Evolutionary conservation across 225 moss, liverwort and hornwort genomes (phyloP), one percentile per base, ranked within the genome.

Genomic region (Marchantia polymorpha): DNA sequence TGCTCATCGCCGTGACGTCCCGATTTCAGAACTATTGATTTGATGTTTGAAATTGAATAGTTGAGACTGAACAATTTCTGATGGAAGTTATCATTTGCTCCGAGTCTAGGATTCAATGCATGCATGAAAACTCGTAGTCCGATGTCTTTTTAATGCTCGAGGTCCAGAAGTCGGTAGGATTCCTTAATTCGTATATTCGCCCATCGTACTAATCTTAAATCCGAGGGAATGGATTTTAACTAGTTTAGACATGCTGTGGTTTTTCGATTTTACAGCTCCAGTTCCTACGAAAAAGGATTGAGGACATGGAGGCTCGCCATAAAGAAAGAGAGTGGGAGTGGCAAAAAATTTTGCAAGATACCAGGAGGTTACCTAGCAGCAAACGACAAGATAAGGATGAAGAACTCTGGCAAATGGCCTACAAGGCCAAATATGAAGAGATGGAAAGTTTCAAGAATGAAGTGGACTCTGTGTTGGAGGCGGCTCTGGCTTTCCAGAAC

Each of bases 231-330:
- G 53, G 74, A 8, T 49, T 12, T 0, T 27, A 0, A 27, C 53
- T 47, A 39, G 76, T 60, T 29, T 1, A 65, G 26, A 10, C 46
- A 66, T n/a, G 31, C 11, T 68, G 68, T 69, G 68, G 20, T 47
- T 31, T 30, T 82, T 12, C 11, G n/a, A 29, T 39, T 64, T 52
- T 48, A 29, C 84, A 84, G 84, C 80, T 84, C 29, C 70, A 65
- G 31, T 67, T 84, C 54, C 61, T 84, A 49, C 71, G 81, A 30
- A 64, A 67, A 52, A 84, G 81, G 20, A 50, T 84, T 23, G 77
- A 72, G 60, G 84, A 81, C 26, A 84, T 84, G 84, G 84, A 84
- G 66, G 80, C 64, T 81, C 84, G 84, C 14, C 84, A 84, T 73
- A 77, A 52, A 81, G 23, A 22, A 17, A 84, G 76, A 11, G 84